Conservation (phyloP, 2,329 filamentous ascomycete genomes). For the Cladosporium halotolerans region DNA sequence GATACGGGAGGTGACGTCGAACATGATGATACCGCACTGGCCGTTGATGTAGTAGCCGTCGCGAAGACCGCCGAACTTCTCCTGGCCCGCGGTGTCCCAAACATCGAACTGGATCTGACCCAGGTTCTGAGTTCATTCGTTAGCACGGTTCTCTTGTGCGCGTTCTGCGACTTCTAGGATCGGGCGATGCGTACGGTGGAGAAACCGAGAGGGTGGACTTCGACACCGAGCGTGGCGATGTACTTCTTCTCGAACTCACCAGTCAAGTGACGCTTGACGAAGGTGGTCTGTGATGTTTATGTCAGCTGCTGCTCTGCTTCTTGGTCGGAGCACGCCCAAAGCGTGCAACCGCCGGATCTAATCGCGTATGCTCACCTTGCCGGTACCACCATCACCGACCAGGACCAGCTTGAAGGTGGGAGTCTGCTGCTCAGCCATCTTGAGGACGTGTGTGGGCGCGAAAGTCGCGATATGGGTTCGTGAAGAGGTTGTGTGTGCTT, state of each 20-base stretch:
- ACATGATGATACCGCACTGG: conserved; percentile 99
- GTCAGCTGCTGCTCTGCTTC: background rate
- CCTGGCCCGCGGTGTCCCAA: conserved; percentile 97
- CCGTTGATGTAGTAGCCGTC: conserved; percentile 99
- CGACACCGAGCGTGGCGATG: conserved; percentile 98
- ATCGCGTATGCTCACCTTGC: conserved; percentile 66
- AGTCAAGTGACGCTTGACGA: conserved; percentile 99
- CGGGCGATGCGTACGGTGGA: conserved; percentile 66
- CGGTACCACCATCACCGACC: conserved; percentile 97
- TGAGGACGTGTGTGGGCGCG: conserved; percentile 2
- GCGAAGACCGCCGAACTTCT: conserved; percentile 99
- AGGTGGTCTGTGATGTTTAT: conserved; percentile 70
- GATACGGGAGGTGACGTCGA: conserved; percentile 97
- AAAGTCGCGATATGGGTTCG: background rate
- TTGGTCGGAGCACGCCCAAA: background rate
- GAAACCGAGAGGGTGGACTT: conserved; percentile 97
- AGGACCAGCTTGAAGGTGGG: conserved; percentile 99
- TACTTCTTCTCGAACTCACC: conserved; percentile 99
- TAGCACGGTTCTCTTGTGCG: conserved; percentile 19
- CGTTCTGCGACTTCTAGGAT: conserved; percentile 9
- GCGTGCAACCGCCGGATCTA: background rate
- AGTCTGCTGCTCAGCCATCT: conserved; percentile 30
- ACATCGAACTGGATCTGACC: conserved; percentile 98
- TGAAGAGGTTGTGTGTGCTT: background rate
- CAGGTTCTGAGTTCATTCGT: conserved; percentile 58